A percentile compares a stretch with the other conserved stretches of the same genome.
phyloP scores from a whole-genome alignment of 305 asterid genomes.

The Stenogyne calaminthoides region DNA sequence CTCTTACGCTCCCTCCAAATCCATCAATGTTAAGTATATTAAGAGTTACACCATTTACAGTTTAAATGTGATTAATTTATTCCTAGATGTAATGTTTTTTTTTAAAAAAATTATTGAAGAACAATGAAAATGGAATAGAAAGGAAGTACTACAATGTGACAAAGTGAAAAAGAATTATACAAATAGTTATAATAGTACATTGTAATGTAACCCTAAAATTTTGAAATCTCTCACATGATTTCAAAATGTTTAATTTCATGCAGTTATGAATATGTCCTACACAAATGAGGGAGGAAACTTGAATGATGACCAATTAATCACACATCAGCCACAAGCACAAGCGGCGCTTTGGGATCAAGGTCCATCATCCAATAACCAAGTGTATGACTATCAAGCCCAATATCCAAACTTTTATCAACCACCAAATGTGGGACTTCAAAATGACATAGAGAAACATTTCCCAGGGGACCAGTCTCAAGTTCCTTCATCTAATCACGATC shows the following conservation, averaged over 20 bases:
- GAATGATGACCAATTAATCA: not conserved
- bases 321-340: not conserved
- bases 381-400: not conserved
- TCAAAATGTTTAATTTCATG: not conserved
- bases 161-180: too few relatives aligned
- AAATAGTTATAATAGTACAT: too few relatives aligned
- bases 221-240: not conserved
- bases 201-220: not conserved
- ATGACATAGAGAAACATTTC: not conserved
- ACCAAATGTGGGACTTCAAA: not conserved
- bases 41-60: not conserved
- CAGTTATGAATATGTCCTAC: not conserved
- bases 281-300: not conserved
- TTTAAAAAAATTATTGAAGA: too few relatives aligned
- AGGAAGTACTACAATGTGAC: too few relatives aligned
- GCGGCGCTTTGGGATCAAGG: not conserved
- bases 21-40: too few relatives aligned
- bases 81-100: too few relatives aligned
- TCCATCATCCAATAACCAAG: not conserved
- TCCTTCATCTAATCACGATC: not conserved
- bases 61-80: too few relatives aligned
- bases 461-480: not conserved
- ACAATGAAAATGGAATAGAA: too few relatives aligned
- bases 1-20: too few relatives aligned
- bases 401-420: not conserved